Evolutionary conservation across 768 basidiomycete genomes (phyloP).

Genomic region (Rhodotorula diobovata): DNA sequence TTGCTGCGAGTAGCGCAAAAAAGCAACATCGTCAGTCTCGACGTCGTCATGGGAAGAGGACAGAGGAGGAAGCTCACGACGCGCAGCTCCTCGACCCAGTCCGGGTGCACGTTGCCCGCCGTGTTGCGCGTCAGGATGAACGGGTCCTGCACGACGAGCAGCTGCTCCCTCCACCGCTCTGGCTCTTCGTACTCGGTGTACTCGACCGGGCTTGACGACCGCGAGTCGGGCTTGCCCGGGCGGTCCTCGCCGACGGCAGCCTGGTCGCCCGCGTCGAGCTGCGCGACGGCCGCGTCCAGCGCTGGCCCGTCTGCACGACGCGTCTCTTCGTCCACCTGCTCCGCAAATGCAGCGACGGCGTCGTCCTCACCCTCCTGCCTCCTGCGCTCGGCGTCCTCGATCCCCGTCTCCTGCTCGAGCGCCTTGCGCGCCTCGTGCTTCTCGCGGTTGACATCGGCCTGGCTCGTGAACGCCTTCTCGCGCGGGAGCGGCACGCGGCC

Average conservation of each 20-base stretch:
- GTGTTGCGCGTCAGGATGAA: conserved; percentile 41
- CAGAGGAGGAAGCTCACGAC: conserved; percentile 16
- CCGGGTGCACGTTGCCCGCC: conserved; percentile 30
- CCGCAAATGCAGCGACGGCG: neutral
- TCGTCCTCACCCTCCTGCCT: neutral
- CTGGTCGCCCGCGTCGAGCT: conserved; percentile 6
- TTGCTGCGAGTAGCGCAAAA: conserved; percentile 16
- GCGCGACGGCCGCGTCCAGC: conserved; percentile 1
- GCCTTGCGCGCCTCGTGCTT: too few species aligned
- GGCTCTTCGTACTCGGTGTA: conserved; percentile 34
- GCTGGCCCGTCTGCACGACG: neutral
- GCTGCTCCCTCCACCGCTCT: conserved; percentile 32
- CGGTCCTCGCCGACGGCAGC: neutral
- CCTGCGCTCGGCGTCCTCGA: conserved; percentile 1
- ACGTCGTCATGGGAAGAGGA: too few species aligned
- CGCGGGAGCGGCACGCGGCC: conserved; percentile 17
- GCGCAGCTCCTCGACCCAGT: conserved; percentile 34
- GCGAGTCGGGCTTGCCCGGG: neutral
- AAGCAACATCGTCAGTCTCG: neutral
- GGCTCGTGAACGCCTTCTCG: neutral
- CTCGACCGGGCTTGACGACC: conserved; percentile 27
- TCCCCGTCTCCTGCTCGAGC: neutral
- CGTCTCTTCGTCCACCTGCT: neutral
- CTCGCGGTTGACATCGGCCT: neutral
- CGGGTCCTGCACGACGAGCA: conserved; percentile 42